phyloP scores from a whole-genome alignment of 129 eudicot genomes.

The Pseudognaphalium luteoalbum region DNA sequence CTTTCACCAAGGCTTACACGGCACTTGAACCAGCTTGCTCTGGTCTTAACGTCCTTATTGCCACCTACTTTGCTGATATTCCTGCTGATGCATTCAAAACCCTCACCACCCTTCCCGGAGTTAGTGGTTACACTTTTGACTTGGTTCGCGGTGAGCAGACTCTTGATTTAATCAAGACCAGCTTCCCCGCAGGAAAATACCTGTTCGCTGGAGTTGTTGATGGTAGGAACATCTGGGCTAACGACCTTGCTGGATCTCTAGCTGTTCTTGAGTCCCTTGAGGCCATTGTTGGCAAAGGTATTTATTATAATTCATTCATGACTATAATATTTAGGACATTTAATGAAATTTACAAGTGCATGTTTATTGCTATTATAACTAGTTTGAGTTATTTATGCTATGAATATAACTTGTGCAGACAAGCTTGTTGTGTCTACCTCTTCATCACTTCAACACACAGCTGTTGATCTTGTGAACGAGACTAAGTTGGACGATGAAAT shows the following conservation, averaged over 20 bases:
- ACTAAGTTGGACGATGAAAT: slow-evolving; percentile 81
- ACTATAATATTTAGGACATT: not conserved
- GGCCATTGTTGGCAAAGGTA: slow-evolving; percentile 88
- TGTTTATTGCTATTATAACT: not conserved
- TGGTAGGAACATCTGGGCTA: slow-evolving; percentile 98
- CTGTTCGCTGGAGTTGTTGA: slow-evolving; percentile 93
- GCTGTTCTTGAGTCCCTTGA: slow-evolving; percentile 64
- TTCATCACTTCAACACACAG: slow-evolving; percentile 90
- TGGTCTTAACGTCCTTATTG: slow-evolving; percentile 70
- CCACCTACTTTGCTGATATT: slow-evolving; percentile 88
- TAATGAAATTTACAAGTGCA: not conserved
- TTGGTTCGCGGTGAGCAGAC: slow-evolving; percentile 84
- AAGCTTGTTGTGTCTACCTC: slow-evolving; percentile 96
- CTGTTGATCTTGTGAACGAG: slow-evolving; percentile 91
- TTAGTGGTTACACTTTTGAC: slow-evolving; percentile 75
- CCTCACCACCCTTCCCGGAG: slow-evolving; percentile 69
- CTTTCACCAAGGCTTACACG: slow-evolving; percentile 74
- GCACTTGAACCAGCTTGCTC: slow-evolving; percentile 65
- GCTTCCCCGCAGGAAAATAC: slow-evolving; percentile 63
- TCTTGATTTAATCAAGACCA: slow-evolving; percentile 53
- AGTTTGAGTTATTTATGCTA: not conserved
- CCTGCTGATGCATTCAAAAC: slow-evolving; percentile 71
- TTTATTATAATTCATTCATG: not conserved
- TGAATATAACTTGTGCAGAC: slow-evolving; percentile 46
- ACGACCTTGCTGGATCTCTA: slow-evolving; percentile 75